Percentiles rank a stretch among this genome's conserved stretches.
These are phyloP conservation scores for Mrakia hoshinonis DNA, from an alignment of 768 basidiomycete genomes.

Conservation along the genomic window DNA sequence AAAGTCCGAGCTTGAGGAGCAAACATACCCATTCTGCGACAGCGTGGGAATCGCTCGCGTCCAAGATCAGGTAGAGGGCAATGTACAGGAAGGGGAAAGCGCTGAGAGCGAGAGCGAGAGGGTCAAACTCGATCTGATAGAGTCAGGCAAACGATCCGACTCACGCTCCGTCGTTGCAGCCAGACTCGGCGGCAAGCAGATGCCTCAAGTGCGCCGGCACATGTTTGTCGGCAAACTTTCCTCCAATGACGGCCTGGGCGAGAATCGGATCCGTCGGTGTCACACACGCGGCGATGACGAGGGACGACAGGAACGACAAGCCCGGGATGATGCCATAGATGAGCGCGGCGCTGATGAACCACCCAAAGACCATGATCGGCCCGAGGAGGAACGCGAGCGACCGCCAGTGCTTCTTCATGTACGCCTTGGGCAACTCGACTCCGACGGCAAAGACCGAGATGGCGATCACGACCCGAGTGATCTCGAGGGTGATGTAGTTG, in stretches of 20 bases:
- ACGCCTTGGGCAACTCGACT: slow-evolving; percentile 73
- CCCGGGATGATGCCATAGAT: slow-evolving; percentile 87
- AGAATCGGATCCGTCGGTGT: slow-evolving; percentile 67
- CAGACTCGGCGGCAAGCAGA: slow-evolving; percentile 76
- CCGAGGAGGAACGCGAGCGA: slow-evolving; percentile 71
- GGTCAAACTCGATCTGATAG: not conserved
- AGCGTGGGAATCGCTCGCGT: slow-evolving; percentile 53
- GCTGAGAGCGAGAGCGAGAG: not conserved
- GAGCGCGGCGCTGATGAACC: slow-evolving; percentile 78
- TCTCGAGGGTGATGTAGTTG: slow-evolving; percentile 79
- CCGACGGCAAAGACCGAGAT: slow-evolving; percentile 97
- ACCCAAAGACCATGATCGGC: slow-evolving; percentile 57
- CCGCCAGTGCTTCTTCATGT: slow-evolving; percentile 87
- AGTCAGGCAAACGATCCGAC: slow-evolving; percentile 59
- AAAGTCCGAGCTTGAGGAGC: not conserved
- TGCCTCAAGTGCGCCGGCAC: slow-evolving; percentile 68
- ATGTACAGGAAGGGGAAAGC: slow-evolving; percentile 41
- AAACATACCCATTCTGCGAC: slow-evolving; percentile 61
- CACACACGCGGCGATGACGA: slow-evolving; percentile 67
- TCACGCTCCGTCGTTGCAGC: slow-evolving; percentile 85
- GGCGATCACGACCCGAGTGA: slow-evolving; percentile 85
- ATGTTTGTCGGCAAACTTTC: slow-evolving; percentile 95
- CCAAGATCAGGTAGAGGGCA: slow-evolving; percentile 74
- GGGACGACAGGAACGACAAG: slow-evolving; percentile 75
- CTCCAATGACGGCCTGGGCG: slow-evolving; percentile 84